Evolutionary conservation across 1,284 basidiomycete genomes (phyloP), one percentile per base, ranked within the genome.

Genomic region (Abortiporus biennis): DNA sequence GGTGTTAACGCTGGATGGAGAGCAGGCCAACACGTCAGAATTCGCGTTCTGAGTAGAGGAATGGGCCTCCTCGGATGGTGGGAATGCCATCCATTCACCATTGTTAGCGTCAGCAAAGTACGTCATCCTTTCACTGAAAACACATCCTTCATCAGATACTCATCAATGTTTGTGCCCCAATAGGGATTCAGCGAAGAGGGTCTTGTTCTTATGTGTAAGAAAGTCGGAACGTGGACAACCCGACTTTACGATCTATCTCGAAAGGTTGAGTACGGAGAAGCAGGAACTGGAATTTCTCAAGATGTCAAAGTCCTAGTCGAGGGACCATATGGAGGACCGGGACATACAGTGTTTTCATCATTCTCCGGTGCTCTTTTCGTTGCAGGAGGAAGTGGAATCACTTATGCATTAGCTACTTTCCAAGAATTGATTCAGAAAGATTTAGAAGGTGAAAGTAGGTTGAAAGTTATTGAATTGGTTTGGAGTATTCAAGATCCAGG

Each of bases 11-110:
- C 72, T n/a, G 89, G 89, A 33, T 92, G 88, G 87, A 75, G 85
- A 3, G 80, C 86, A 1, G 87, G 87, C 0, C 89, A 92, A 56
- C 88, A 91, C 55, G 73, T 92, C 43, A 75, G 82, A 33, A 48
- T 92, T 1, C 78, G 83, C 11, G 68, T 92, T 3, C 61, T 87
- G 12, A 72, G 77, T 0, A 56, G 60, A 2, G 64, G 67, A 4
- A 69, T 83, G 67, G 78, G 81, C 2, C 61, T 67, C 54, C 66
- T 70, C 23, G 75, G 76, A 3, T 78, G 82, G 68, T 67, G 72
- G 11, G 74, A 83, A 49, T 63, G 71, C 0, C 89, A 91, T 53
- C 86, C 88, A 0, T 89, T 90, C 58, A 89, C 88, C 0, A 87
- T 92, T 60, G 68, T 82, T 43, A 78, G 69, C 48, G 61, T 59